phyloP scores from a whole-genome alignment of 2,329 filamentous ascomycete genomes.

The Pseudocercospora pini-densiflorae region DNA sequence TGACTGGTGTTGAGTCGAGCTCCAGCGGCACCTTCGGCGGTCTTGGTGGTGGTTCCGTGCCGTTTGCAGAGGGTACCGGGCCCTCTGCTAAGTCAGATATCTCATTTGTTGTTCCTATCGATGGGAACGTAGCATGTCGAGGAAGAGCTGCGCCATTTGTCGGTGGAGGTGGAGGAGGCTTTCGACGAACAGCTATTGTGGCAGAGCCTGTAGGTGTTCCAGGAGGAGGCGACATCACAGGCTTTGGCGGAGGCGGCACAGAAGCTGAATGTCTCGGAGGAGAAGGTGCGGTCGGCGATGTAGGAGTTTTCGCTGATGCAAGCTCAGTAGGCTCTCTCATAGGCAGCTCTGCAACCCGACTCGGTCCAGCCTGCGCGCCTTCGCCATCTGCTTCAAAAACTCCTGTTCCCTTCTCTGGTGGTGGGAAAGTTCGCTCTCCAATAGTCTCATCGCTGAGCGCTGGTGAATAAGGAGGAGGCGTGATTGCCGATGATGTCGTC shows the following conservation, averaged over 20 bases:
- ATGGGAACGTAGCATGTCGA: neutral
- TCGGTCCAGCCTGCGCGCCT: neutral
- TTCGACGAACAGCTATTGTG: slow-evolving; percentile 6
- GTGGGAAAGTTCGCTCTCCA: neutral
- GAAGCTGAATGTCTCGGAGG: slow-evolving; percentile 9
- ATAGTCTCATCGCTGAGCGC: neutral
- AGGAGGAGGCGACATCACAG: slow-evolving; percentile 3
- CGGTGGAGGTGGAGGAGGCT: slow-evolving; percentile 9
- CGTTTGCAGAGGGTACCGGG: neutral
- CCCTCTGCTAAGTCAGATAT: neutral
- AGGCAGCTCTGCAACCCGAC: slow-evolving; percentile 8
- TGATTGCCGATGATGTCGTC: slow-evolving; percentile 8
- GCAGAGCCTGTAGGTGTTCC: neutral
- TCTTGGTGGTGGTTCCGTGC: slow-evolving; percentile 8
- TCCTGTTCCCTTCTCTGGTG: neutral
- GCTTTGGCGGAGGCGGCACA: slow-evolving; percentile 8
- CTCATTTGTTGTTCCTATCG: neutral
- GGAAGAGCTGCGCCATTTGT: neutral
- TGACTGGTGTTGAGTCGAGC: neutral
- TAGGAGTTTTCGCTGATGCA: neutral
- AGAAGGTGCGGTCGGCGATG: neutral
- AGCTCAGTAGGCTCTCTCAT: slow-evolving; percentile 15
- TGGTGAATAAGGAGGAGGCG: slow-evolving; percentile 23
- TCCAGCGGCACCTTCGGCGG: slow-evolving; percentile 16
- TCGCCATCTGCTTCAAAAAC: neutral